Conservation (phyloP, 306 rosid genomes). For the Lathyrus aphaca region DNA sequence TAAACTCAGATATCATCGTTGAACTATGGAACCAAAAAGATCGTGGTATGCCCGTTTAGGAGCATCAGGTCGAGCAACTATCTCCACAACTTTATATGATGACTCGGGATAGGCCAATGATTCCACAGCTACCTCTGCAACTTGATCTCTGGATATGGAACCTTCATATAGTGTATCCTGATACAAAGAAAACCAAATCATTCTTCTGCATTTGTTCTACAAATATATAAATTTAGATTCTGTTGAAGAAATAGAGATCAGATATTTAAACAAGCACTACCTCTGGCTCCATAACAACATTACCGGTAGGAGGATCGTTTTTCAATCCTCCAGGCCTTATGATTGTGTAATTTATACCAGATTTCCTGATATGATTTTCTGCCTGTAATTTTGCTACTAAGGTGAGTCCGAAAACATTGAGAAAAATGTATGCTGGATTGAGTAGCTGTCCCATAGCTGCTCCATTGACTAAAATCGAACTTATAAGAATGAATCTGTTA, state of each 20-base stretch:
- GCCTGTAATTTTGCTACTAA: conserved; percentile 94
- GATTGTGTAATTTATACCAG: conserved; percentile 92
- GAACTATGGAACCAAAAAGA: conserved; percentile 83
- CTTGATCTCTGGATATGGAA: conserved; percentile 87
- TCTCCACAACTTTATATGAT: conserved; percentile 89
- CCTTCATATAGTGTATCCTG: conserved; percentile 89
- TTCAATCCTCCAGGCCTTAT: conserved; percentile 95
- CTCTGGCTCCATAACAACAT: conserved; percentile 90
- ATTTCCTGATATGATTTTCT: conserved; percentile 74
- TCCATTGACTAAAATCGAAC: conserved; percentile 95
- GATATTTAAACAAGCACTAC: conserved; percentile 46
- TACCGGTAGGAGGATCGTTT: conserved; percentile 89
- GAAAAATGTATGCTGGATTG: conserved; percentile 89
- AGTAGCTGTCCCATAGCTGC: conserved; percentile 95
- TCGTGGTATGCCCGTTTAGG: conserved; percentile 74
- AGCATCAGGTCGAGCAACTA: conserved; percentile 72
- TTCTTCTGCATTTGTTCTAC: background rate
- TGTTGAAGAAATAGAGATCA: conserved; percentile 16
- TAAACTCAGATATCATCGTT: conserved; percentile 44
- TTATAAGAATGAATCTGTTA: conserved; percentile 81
- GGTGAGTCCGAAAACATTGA: conserved; percentile 88
- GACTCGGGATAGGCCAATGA: conserved; percentile 80
- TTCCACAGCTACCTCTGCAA: conserved; percentile 92
- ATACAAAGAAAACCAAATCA: conserved; percentile 17
- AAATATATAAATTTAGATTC: conserved; percentile 24